Base-by-base conservation (phyloP, 495 filamentous ascomycete species). In the Trichocladium uniseriatum region DNA sequence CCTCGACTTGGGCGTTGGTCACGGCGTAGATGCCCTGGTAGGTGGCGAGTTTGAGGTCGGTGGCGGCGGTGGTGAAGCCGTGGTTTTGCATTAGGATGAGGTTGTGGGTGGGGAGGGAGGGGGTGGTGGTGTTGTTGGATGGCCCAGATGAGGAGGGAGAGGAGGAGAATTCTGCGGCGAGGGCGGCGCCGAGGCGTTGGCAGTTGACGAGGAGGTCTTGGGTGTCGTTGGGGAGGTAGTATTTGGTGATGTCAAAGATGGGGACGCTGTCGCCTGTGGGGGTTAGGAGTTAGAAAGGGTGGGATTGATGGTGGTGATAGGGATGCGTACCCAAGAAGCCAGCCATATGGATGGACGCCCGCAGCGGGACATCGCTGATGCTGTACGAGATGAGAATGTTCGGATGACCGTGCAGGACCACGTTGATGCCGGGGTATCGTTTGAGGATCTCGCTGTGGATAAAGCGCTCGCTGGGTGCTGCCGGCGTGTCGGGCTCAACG, bases 401-500 rank as follows among this genome's bases (percentile, higher is more conserved):
- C 0, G 68, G 55, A 49, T 79, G 76, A 38, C 65, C 69, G 52
- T 79, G 74, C 1, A 76, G 58, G 0, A 76, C 68, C 39, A 65
- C 60, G 41, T 70, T 67, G 19, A 77, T 59, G 4, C 55, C 43
- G 1, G 62, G 48, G 45, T 65, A 75, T n/a, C 57, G 54, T 48
- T 69, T 70, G 44, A 67, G 71, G 8, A 77, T 68, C 56, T 76
- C 74, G 52, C 69, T 68, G 57, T 79, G 76, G 38, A 79, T 78
- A 61, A 53, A 73, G 1, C 75, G 65, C 55, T 78, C 74, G 9
- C 52, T 74, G 34, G 67, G 65, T 27, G 55, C 55, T 2, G 11
- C 16, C 0, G 61, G 54, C 2, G 63, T 56, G 19, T 47, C 41
- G 0, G 66, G 57, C 24, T 66, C 43, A 18, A 72, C 62, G 5